Evolutionary conservation across 306 rosid species (phyloP), one percentile per base, ranked within the genome.

Genomic region (Quercus robur): DNA sequence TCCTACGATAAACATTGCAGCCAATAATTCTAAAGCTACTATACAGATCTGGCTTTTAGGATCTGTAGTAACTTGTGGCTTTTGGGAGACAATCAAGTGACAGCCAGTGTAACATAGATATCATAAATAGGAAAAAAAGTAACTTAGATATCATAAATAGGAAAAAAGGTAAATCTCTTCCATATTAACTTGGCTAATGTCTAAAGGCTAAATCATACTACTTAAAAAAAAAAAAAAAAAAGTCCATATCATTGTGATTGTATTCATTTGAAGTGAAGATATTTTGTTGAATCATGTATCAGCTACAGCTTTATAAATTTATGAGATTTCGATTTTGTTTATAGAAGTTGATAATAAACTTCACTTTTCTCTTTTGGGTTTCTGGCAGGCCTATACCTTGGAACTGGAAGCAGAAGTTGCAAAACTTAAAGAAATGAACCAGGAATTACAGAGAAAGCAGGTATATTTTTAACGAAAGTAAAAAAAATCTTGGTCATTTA

Each of bases 391-490:
- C 49, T 95, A 95, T 76, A 95, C 99, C 55, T 75, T 87, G 73
- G 99, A 95, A 81, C 89, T 95, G 67, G 99, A 95, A 83, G 94
- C 91, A 71, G 99, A 95, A 88, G 81, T 95, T 73, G 87, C 85
- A 44, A 89, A 89, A 83, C 94, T 93, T 33, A 93, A 93, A 84
- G 93, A 89, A 83, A 4, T 83, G 81, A 95, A 93, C 84, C 71
- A 80, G 80, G 99, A 95, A 77, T 76, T 95, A 30, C 90, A 90
- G 81, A 83, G 59, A 80, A 93, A 90, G 78, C 97, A 93, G 97
- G 99, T 90, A 82, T 52, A 14, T 33, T 12, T 6, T 72, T 73
- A 41, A 52, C 79, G 12, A 14, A 25, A 61, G 0, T 58, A 52
- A 57, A 30, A 26, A 63, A 52, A 8, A 41, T 41, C 73, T 68